A percentile compares a stretch with the other conserved stretches of the same genome.
phyloP scores from a whole-genome alignment of 768 basidiomycete species.

The Psilocybe cyanescens region DNA sequence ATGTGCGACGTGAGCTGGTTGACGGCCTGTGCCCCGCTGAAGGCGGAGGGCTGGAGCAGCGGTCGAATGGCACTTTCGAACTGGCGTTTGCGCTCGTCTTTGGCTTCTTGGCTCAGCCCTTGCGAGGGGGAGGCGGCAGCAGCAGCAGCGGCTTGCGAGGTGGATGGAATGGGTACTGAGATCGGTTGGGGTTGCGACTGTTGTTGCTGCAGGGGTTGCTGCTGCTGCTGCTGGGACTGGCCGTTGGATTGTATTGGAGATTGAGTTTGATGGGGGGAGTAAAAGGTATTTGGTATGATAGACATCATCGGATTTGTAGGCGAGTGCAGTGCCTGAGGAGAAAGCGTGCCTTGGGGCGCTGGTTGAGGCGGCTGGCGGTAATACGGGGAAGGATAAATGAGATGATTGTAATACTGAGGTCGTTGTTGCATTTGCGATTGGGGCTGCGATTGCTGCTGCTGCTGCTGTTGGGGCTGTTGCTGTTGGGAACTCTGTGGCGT shows the following conservation, averaged over 20 bases:
- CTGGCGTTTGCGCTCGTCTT: conserved; percentile 57
- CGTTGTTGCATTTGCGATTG: conserved; percentile 27
- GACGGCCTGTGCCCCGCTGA: conserved; percentile 74
- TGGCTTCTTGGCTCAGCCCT: conserved; percentile 37
- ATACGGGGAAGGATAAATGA: conserved; percentile 25
- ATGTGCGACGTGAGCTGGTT: conserved; percentile 61
- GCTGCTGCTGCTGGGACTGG: conserved; percentile 15
- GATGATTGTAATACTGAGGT: conserved; percentile 16
- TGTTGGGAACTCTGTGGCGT: conserved; percentile 37
- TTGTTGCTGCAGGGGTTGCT: conserved; percentile 6
- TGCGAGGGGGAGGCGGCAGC: conserved; percentile 12
- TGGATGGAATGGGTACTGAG: conserved; percentile 19
- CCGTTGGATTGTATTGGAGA: conserved; percentile 12
- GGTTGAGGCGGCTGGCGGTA: conserved; percentile 37
- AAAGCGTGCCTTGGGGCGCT: conserved; percentile 63
- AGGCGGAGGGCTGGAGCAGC: conserved; percentile 57
- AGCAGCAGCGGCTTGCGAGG: conserved; percentile 6
- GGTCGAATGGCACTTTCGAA: conserved; percentile 59
- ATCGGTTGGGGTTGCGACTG: conserved; percentile 18
- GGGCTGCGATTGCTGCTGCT: conserved; percentile 30
- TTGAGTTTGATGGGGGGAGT: conserved; percentile 25
- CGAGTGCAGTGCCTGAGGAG: conserved; percentile 71
- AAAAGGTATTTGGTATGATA: conserved; percentile 36
- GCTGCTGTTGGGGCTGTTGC: conserved; percentile 28
- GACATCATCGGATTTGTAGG: conserved; percentile 52